Evolutionary conservation across 1,284 basidiomycete genomes (phyloP).

Genomic region (Cutaneotrichosporon curvatum): DNA sequence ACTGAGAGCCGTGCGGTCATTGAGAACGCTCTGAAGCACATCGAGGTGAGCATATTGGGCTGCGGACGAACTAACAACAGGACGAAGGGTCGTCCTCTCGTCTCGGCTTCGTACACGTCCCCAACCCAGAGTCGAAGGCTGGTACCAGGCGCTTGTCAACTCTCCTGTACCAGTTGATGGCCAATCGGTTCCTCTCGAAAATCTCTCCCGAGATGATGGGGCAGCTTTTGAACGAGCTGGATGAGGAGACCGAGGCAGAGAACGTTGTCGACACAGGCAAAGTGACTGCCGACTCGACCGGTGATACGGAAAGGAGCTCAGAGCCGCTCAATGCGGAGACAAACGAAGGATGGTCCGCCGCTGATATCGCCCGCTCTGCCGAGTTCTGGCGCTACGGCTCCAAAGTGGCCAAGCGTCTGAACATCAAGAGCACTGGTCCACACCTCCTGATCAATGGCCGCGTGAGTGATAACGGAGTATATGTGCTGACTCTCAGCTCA

Average conservation of each 20-base stretch:
- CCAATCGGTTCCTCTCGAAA: not conserved
- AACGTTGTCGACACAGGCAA: slow-evolving; percentile 19
- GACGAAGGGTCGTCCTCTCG: slow-evolving; percentile 30
- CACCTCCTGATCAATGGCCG: slow-evolving; percentile 73
- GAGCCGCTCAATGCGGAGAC: slow-evolving; percentile 17
- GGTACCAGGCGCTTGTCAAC: slow-evolving; percentile 31
- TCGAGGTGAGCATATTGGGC: slow-evolving; percentile 29
- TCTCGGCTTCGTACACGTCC: slow-evolving; percentile 46
- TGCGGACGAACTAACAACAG: not conserved
- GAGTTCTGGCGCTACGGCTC: slow-evolving; percentile 37
- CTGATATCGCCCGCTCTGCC: slow-evolving; percentile 28
- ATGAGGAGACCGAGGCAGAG: slow-evolving; percentile 13
- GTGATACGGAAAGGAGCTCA: not conserved
- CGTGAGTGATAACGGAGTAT: slow-evolving; percentile 47
- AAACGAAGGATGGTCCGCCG: slow-evolving; percentile 17
- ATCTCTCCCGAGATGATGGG: not conserved
- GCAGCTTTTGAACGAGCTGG: slow-evolving; percentile 24
- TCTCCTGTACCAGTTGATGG: slow-evolving; percentile 34
- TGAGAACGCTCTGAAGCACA: slow-evolving; percentile 57
- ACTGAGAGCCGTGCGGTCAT: slow-evolving; percentile 55
- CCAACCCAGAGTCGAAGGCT: slow-evolving; percentile 11
- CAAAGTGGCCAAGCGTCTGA: slow-evolving; percentile 43
- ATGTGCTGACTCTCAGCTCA: slow-evolving; percentile 48
- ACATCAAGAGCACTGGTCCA: slow-evolving; percentile 54
- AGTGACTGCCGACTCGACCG: slow-evolving; percentile 7